Conservation (phyloP, 208 protist species). For the Crithidia thermophila region DNA sequence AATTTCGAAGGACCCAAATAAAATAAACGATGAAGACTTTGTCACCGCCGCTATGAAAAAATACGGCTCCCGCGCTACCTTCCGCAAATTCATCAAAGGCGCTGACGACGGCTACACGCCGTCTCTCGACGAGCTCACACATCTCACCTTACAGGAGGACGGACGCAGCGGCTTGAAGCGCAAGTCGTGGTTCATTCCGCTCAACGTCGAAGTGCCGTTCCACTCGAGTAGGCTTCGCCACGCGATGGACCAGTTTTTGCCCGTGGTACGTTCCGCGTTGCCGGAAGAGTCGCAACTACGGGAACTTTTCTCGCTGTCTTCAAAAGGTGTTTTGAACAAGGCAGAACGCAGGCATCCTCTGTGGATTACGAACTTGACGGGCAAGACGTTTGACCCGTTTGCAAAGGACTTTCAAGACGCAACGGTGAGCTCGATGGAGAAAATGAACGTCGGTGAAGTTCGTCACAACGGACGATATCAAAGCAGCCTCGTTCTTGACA, state of each 20-base stretch:
- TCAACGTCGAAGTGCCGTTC: constrained; percentile 83
- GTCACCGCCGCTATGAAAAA: constrained; percentile 61
- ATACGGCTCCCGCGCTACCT: constrained; percentile 64
- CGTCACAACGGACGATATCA: constrained; percentile 74
- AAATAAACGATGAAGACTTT: constrained; percentile 45
- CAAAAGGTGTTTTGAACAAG: background rate
- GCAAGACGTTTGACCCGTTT: constrained; percentile 65
- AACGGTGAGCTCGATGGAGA: constrained; percentile 44
- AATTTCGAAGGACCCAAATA: constrained; percentile 60
- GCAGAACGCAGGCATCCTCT: constrained; percentile 22
- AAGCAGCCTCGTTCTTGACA: constrained; percentile 42
- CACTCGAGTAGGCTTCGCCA: constrained; percentile 73
- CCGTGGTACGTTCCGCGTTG: constrained; percentile 64
- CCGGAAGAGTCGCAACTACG: constrained; percentile 67
- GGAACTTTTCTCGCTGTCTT: constrained; percentile 44
- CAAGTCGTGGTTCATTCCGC: constrained; percentile 90
- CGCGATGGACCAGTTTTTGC: constrained; percentile 73
- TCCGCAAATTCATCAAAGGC: constrained; percentile 81
- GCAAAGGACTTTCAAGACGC: constrained; percentile 51
- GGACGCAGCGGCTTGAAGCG: constrained; percentile 87
- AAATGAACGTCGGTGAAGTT: constrained; percentile 82
- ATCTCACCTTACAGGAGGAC: constrained; percentile 83
- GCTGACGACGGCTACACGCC: constrained; percentile 88
- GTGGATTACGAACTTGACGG: constrained; percentile 89
- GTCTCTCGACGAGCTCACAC: constrained; percentile 65